Base-by-base conservation (phyloP, 306 rosid species). In the Abrus precatorius region DNA sequence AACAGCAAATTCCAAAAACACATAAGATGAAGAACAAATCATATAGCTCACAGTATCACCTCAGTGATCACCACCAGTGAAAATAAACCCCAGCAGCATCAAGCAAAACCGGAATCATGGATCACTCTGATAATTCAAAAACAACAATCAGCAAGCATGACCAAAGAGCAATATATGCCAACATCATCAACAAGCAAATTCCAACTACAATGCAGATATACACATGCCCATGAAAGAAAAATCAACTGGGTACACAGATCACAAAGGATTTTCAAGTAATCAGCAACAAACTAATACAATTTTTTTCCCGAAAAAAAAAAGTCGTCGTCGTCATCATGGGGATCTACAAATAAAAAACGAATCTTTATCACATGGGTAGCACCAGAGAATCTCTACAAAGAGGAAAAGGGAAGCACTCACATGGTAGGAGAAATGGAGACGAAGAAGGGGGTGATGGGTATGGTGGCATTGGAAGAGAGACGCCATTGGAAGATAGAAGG, bases 131-230 rank as follows among this genome's bases (percentile, higher is more conserved):
- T 6, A 73, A 76, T 72, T 33, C 86, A 82, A 76, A 77, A 52
- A 44, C 11, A 82, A 55, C 30, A 53, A 53, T 59, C 54, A 59
- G 36, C 41, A 34, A 73, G 34, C 66, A 74, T 56, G 12, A 63
- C 70, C 27, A 40, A 1, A 41, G 5, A 59, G 47, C 48, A 80
- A 59, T 5, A 59, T 5, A 41, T 30, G 41, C 3, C 60, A 80
- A 52, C 43, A 78, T 60, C 83, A 80, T 45, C 79, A 78, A 29
- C 55, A 61, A 69, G 59, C 56, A 66, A 80, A 63, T 69, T 49
- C 36, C 43, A 82, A 77, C 84, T 52, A 67, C 72, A 82, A 75
- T 76, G 84, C 88, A 62, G 57, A 88, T 72, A 75, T 13, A 81
- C 45, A 40, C 60, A 79, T 9, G n/a, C 79, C 76, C 63, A 72